A percentile compares a stretch with the other conserved stretches of the same genome.
Conservation (phyloP, 176 grass and related monocot species). For the Triticum turgidum region DNA sequence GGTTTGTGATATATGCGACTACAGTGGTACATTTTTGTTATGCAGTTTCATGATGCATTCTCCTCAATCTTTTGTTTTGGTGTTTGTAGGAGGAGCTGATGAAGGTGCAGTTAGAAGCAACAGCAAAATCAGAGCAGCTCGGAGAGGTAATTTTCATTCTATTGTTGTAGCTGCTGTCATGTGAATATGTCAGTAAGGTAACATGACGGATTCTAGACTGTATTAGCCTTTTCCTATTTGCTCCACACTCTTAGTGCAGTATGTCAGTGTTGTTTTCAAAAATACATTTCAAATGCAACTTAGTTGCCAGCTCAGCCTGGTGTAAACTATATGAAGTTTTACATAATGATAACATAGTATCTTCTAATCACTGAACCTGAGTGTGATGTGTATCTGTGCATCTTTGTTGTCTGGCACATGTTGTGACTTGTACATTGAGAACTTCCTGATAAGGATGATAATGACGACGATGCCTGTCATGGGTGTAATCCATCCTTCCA, state of each 20-base stretch:
- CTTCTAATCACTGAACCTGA: conserved; percentile 10
- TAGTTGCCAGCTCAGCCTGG: background rate
- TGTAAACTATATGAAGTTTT: background rate
- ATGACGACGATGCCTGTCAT: background rate
- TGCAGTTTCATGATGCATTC: conserved; percentile 5
- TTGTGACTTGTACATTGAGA: background rate
- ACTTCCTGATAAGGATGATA: background rate
- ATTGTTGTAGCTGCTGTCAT: conserved; percentile 8
- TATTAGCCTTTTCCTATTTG: conserved; percentile 11
- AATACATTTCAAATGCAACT: background rate
- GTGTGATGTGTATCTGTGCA: background rate
- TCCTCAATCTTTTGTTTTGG: conserved; percentile 35
- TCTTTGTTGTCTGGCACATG: background rate
- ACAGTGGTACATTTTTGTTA: conserved; percentile 12
- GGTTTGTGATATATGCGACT: conserved; percentile 51
- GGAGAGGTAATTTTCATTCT: conserved; percentile 62
- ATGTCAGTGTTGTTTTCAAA: background rate
- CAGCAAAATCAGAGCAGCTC: conserved; percentile 58
- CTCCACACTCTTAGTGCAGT: background rate
- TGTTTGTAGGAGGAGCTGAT: conserved; percentile 82
- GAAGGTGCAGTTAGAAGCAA: conserved; percentile 73
- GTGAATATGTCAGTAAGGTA: background rate
- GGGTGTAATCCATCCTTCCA: background rate
- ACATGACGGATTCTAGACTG: background rate
- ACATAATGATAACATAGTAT: background rate